Conservation (phyloP, 2,329 filamentous ascomycete genomes). For the Pyrenophora seminiperda region DNA sequence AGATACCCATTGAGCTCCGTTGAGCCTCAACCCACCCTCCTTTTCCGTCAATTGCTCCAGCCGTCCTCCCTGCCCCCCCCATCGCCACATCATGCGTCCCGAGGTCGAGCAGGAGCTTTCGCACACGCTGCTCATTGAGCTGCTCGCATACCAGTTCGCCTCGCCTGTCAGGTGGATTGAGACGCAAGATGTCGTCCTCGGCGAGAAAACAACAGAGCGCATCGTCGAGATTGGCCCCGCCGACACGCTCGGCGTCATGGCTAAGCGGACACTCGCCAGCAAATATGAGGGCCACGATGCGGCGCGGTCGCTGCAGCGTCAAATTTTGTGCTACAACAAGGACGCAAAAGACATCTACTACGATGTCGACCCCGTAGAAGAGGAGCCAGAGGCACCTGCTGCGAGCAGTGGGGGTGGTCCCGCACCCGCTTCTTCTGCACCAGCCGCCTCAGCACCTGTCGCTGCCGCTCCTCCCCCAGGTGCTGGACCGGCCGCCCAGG, state of each 20-base stretch:
- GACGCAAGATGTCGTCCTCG: constrained; percentile 99
- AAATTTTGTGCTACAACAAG: constrained; percentile 99
- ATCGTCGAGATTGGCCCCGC: constrained; percentile 97
- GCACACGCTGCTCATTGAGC: constrained; percentile 96
- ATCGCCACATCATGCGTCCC: constrained; percentile 75
- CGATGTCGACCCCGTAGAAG: constrained; percentile 93
- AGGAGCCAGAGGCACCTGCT: constrained; percentile 64
- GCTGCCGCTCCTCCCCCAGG: constrained; percentile 64
- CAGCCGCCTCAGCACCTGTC: constrained; percentile 58
- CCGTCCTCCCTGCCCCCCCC: constrained; percentile 12
- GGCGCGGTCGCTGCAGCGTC: constrained; percentile 91
- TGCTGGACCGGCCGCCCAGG: constrained; percentile 82
- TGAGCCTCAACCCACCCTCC: constrained; percentile 27
- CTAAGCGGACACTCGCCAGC: constrained; percentile 89
- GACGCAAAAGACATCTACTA: constrained; percentile 99
- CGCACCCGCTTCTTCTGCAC: constrained; percentile 52
- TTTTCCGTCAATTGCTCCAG: constrained; percentile 3
- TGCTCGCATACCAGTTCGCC: constrained; percentile 98
- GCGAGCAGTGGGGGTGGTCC: constrained; percentile 52
- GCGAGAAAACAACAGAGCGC: constrained; percentile 92
- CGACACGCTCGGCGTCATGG: constrained; percentile 97
- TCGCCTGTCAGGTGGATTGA: constrained; percentile 99
- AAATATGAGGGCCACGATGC: constrained; percentile 99
- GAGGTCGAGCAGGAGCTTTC: constrained; percentile 99
- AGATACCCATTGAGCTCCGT: constrained; percentile 36